Conservation (phyloP, 2,329 filamentous ascomycete species). For the Trichoderma oligosporum region DNA sequence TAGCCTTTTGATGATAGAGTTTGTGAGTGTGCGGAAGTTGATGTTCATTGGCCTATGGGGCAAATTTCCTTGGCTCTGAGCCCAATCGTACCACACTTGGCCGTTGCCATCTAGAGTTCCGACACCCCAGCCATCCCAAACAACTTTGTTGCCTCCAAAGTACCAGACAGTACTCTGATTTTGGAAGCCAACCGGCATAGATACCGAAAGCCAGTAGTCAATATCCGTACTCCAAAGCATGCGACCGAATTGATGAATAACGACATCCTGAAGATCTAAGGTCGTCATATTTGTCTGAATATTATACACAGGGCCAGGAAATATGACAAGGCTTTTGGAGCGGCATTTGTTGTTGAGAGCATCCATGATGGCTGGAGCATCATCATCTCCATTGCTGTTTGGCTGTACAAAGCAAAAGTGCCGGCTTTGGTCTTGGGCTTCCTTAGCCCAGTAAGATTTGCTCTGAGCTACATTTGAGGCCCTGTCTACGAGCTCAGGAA, state of each 20-base stretch:
- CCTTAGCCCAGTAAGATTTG: slow-evolving; percentile 10
- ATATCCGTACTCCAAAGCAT: slow-evolving; percentile 44
- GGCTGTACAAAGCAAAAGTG: slow-evolving; percentile 32
- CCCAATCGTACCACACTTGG: slow-evolving; percentile 56
- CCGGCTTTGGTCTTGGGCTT: slow-evolving; percentile 24
- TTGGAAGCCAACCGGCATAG: slow-evolving; percentile 50
- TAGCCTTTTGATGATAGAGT: slow-evolving; percentile 47
- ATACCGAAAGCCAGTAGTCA: slow-evolving; percentile 49
- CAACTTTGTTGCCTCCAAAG: slow-evolving; percentile 51
- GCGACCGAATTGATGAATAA: slow-evolving; percentile 42
- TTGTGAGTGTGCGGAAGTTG: slow-evolving; percentile 40
- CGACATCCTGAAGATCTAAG: slow-evolving; percentile 32
- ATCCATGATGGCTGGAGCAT: slow-evolving; percentile 31
- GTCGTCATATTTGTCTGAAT: slow-evolving; percentile 37
- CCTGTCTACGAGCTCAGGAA: background rate
- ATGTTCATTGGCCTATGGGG: slow-evolving; percentile 51
- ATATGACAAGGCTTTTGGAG: slow-evolving; percentile 30
- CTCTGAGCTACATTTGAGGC: background rate
- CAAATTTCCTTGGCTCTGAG: slow-evolving; percentile 42
- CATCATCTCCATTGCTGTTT: slow-evolving; percentile 28
- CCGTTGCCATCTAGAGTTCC: slow-evolving; percentile 59
- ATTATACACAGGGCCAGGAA: slow-evolving; percentile 34
- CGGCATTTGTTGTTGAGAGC: slow-evolving; percentile 33
- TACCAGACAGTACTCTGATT: slow-evolving; percentile 54
- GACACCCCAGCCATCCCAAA: slow-evolving; percentile 45